Evolutionary conservation across 2,329 filamentous ascomycete genomes (phyloP), one percentile per base, ranked within the genome.

Genomic region (Alternaria triticina): DNA sequence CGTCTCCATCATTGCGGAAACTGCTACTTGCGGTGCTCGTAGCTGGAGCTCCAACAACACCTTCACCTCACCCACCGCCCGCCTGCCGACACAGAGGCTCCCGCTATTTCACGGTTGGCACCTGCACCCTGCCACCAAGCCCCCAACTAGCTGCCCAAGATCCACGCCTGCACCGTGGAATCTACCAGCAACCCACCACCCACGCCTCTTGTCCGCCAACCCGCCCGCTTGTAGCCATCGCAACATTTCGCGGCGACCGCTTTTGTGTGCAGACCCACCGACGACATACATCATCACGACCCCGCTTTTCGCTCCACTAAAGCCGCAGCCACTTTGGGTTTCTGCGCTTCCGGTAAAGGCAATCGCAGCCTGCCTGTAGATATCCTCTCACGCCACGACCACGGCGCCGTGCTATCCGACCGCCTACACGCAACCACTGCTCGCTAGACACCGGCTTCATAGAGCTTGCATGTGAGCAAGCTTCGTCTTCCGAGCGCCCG

Each of bases 131-230:
- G 54, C 58, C 65, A 58, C 15, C 54, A 61, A 47, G 58, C 40
- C 20, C 44, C 51, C 57, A 57, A 51, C 60, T 61, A 62, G 61
- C 69, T 62, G 64, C 61, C 61, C 62, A 59, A 74, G 69, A 70
- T 58, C 69, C 75, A 69, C 77, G 77, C 76, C 77, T 79, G 77
- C 77, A 79, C 77, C 77, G 77, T 77, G 76, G 65, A 64, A 64
- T 73, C 68, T 57, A 46, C 45, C 59, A 64, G 66, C 67, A 47
- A 64, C 57, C 33, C 57, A 59, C 62, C 64, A 60, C 58, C 58
- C 61, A 60, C 59, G 54, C 61, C 66, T 65, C 66, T 72, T 67
- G 64, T 46, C 59, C 62, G 47, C 62, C 64, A 64, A 62, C 59
- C 60, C 64, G 56, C 59, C 59, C 61, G 44, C 57, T 57, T 62